Percentiles rank a stretch among this genome's conserved stretches.
Evolutionary conservation across 2,329 filamentous ascomycete genomes (phyloP).

Genomic region (Simplicillium sp.): DNA sequence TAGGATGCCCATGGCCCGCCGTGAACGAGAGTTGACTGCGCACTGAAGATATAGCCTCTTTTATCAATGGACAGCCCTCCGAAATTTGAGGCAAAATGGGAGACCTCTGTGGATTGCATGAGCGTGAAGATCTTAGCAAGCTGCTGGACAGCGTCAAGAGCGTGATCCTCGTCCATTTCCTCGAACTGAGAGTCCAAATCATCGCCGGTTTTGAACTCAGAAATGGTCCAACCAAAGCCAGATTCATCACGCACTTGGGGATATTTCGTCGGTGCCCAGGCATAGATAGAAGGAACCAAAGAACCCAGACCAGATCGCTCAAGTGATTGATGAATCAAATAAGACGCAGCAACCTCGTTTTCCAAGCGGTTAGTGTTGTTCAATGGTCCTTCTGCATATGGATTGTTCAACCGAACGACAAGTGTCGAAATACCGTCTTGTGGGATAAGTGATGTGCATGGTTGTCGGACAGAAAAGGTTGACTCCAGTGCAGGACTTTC

Average conservation of each 20-base stretch:
- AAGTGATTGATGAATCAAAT: conserved; percentile 11
- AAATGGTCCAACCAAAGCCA: conserved; percentile 13
- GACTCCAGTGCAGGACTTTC: background rate
- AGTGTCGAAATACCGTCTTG: conserved; percentile 1
- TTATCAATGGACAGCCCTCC: conserved; percentile 12
- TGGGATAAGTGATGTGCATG: conserved; percentile 2
- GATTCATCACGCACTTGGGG: background rate
- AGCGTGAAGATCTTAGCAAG: conserved; percentile 11
- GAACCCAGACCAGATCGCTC: background rate
- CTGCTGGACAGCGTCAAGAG: conserved; percentile 9
- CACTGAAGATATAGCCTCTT: conserved; percentile 9
- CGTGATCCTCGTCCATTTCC: conserved; percentile 2
- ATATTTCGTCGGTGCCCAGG: conserved; percentile 7
- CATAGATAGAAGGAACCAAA: conserved; percentile 13
- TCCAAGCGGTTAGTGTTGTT: conserved; percentile 12
- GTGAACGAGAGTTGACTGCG: conserved; percentile 7
- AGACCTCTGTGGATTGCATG: conserved; percentile 9
- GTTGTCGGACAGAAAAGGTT: conserved; percentile 1
- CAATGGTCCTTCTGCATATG: conserved; percentile 2
- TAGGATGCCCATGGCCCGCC: conserved; percentile 12
- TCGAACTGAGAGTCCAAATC: conserved; percentile 10
- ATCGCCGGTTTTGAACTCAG: conserved; percentile 13
- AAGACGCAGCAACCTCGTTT: conserved; percentile 17
- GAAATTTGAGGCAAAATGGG: conserved; percentile 2
- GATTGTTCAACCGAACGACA: conserved; percentile 9